Evolutionary conservation across 2,329 filamentous ascomycete genomes (phyloP).

Genomic region (Fusarium falciforme): DNA sequence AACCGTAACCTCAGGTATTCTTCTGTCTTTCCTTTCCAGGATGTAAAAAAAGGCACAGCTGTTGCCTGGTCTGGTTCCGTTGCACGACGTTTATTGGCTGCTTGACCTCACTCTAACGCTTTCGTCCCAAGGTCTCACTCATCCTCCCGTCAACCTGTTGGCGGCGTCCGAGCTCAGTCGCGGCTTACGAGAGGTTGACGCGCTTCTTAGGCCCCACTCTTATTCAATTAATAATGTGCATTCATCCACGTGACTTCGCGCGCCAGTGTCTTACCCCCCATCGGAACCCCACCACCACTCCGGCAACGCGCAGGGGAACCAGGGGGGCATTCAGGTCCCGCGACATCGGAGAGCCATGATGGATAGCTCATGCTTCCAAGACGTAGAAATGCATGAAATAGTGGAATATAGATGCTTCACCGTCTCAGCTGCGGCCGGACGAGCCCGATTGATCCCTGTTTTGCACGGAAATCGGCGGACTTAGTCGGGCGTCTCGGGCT

Average conservation of each 20-base stretch:
- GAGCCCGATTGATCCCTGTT: background rate
- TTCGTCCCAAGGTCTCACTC: slow-evolving; percentile 21
- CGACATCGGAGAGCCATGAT: slow-evolving; percentile 19
- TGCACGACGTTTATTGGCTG: slow-evolving; percentile 33
- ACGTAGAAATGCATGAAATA: slow-evolving; percentile 1
- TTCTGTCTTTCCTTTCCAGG: slow-evolving; percentile 2
- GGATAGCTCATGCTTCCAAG: background rate
- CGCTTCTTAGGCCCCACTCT: background rate
- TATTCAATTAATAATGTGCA: slow-evolving; percentile 43
- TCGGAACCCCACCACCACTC: slow-evolving; percentile 30
- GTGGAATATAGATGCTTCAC: background rate
- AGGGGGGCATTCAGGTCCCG: slow-evolving; percentile 13
- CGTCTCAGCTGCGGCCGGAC: background rate
- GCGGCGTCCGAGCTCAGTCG: slow-evolving; percentile 22
- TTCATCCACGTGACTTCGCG: slow-evolving; percentile 40
- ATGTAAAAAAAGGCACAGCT: background rate
- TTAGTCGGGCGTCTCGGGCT: slow-evolving; percentile 5
- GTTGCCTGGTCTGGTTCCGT: background rate
- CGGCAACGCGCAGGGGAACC: slow-evolving; percentile 26
- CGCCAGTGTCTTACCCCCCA: slow-evolving; percentile 25
- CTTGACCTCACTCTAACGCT: slow-evolving; percentile 12
- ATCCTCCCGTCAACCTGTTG: slow-evolving; percentile 37
- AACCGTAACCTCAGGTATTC: slow-evolving; percentile 12
- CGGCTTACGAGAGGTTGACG: slow-evolving; percentile 28
- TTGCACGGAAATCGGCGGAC: slow-evolving; percentile 16